phyloP scores from a whole-genome alignment of 2,329 filamentous ascomycete genomes.

The Byssothecium circinans region DNA sequence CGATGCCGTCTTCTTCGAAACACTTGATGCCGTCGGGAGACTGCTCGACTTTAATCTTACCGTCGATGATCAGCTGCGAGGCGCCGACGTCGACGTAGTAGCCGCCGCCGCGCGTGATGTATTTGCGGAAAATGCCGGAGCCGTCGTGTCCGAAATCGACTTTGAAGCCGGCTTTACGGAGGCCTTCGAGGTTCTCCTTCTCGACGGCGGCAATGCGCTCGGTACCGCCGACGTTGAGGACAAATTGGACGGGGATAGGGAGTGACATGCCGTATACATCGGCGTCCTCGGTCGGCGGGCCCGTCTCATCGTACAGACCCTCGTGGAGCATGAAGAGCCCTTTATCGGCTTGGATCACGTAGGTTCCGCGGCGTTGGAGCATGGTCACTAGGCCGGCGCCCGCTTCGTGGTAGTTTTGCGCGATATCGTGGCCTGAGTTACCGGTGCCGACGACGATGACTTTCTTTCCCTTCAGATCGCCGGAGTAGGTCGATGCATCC shows the following conservation, averaged over 20 bases:
- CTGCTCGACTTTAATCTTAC: conserved; percentile 63
- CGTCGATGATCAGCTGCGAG: conserved; percentile 62
- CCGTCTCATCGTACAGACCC: conserved; percentile 51
- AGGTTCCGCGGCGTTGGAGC: conserved; percentile 68
- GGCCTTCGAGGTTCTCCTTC: conserved; percentile 46
- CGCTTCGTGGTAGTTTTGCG: conserved; percentile 67
- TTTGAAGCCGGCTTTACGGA: conserved; percentile 62
- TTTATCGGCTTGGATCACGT: conserved; percentile 61
- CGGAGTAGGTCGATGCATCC: conserved; percentile 55
- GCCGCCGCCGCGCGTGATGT: conserved; percentile 66
- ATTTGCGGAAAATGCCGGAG: conserved; percentile 63
- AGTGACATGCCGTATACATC: conserved; percentile 63
- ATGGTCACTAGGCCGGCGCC: conserved; percentile 68
- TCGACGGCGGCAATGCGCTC: conserved; percentile 43
- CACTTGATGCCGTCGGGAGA: conserved; percentile 54
- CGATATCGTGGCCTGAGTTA: conserved; percentile 70
- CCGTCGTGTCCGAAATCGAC: conserved; percentile 61
- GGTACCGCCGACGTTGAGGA: conserved; percentile 55
- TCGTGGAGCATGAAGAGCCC: conserved; percentile 55
- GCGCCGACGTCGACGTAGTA: conserved; percentile 73
- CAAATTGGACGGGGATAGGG: conserved; percentile 63
- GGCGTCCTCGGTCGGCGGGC: conserved; percentile 65
- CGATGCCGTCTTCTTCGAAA: conserved; percentile 50
- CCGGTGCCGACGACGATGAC: conserved; percentile 68
- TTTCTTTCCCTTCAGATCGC: conserved; percentile 58